phyloP scores from a whole-genome alignment of 2,329 filamentous ascomycete species.

The Ophiocordyceps sinensis region DNA sequence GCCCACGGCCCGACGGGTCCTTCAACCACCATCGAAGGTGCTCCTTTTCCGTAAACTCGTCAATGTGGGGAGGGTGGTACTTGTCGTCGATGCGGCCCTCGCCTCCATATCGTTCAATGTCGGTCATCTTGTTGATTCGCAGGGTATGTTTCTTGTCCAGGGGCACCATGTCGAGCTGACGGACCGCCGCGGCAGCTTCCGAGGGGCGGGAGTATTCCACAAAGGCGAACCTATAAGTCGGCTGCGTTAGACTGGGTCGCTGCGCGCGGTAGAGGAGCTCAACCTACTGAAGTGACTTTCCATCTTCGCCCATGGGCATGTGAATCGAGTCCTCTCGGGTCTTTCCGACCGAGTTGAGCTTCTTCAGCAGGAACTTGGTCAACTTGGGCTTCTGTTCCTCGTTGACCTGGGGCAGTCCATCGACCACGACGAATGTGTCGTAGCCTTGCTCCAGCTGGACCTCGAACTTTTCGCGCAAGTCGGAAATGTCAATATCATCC shows the following conservation, averaged over 20 bases:
- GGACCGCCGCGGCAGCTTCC: slow-evolving; percentile 79
- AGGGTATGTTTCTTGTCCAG: slow-evolving; percentile 97
- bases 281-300: slow-evolving; percentile 70
- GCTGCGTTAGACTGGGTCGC: slow-evolving; percentile 3
- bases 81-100: slow-evolving; percentile 89
- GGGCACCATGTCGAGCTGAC: slow-evolving; percentile 70
- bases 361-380: slow-evolving; percentile 89
- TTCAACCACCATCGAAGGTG: slow-evolving; percentile 88
- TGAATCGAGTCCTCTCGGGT: slow-evolving; percentile 76
- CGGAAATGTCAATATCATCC: slow-evolving; percentile 88
- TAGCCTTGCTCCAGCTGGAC: slow-evolving; percentile 92
- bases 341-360: slow-evolving; percentile 73
- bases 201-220: slow-evolving; percentile 88
- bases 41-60: slow-evolving; percentile 81
- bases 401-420: slow-evolving; percentile 79
- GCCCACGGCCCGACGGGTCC: slow-evolving; percentile 62
- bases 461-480: slow-evolving; percentile 88
- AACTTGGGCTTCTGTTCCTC: slow-evolving; percentile 90
- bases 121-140: slow-evolving; percentile 93
- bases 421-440: slow-evolving; percentile 91
- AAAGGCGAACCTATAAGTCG: slow-evolving; percentile 64
- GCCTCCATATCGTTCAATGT: slow-evolving; percentile 89
- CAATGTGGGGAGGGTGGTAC: slow-evolving; percentile 68
- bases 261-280: background rate
- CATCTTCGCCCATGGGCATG: slow-evolving; percentile 86